phyloP scores from a whole-genome alignment of 305 asterid genomes.

The Fraxinus xanthoxyloides region DNA sequence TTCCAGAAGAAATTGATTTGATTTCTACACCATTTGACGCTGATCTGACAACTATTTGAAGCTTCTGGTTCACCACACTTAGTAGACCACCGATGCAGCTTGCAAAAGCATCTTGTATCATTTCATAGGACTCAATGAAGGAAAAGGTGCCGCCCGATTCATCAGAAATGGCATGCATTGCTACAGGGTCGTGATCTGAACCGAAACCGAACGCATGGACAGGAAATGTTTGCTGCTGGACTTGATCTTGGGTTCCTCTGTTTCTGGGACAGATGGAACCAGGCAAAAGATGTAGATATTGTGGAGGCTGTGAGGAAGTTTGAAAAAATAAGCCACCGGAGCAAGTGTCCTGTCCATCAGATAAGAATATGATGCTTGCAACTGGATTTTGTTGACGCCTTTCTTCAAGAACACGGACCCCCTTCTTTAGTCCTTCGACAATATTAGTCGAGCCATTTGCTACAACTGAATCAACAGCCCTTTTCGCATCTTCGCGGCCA shows the following conservation, averaged over 20 bases:
- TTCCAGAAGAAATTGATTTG: constrained; percentile 41
- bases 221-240: constrained; percentile 23
- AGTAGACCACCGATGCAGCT: constrained; percentile 61
- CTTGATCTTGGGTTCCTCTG: constrained; percentile 1
- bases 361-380: constrained; percentile 46
- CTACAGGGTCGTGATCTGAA: constrained; percentile 49
- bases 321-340: neutral
- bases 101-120: constrained; percentile 59
- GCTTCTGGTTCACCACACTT: constrained; percentile 48
- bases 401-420: constrained; percentile 43
- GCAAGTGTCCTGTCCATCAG: constrained; percentile 54
- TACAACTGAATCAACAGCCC: constrained; percentile 26
- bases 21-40: constrained; percentile 42
- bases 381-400: constrained; percentile 38
- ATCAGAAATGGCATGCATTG: constrained; percentile 57
- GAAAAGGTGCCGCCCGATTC: constrained; percentile 57
- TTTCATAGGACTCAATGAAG: constrained; percentile 44
- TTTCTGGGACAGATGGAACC: constrained; percentile 30
- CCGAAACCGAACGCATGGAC: constrained; percentile 66
- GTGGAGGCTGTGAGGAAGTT: neutral
- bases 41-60: constrained; percentile 26
- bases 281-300: constrained; percentile 31
- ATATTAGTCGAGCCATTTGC: constrained; percentile 43
- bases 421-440: constrained; percentile 47
- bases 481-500: constrained; percentile 40